A percentile compares a stretch with the other conserved stretches of the same genome.
phyloP scores from a whole-genome alignment of 1,284 basidiomycete genomes.

The Sporisorium scitamineum region DNA sequence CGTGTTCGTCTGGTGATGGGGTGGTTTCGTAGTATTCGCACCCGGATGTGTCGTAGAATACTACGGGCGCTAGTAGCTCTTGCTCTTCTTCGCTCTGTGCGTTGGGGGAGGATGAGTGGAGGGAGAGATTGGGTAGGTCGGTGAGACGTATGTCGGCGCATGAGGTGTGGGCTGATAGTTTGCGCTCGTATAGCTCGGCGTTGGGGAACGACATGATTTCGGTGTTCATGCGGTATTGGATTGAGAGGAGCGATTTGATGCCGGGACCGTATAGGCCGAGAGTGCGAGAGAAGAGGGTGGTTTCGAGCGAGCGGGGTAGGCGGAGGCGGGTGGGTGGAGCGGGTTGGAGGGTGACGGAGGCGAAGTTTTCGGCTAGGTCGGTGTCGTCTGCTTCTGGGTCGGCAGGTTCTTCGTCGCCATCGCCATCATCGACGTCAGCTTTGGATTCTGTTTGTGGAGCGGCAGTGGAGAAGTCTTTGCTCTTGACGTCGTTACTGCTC shows the following conservation, averaged over 20 bases:
- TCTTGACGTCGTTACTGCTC: neutral
- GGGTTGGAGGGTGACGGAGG: neutral
- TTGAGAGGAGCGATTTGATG: conserved; percentile 85
- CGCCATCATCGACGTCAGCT: neutral
- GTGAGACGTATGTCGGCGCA: conserved; percentile 80
- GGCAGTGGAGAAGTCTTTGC: conserved; percentile 14
- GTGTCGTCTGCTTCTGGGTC: conserved; percentile 6
- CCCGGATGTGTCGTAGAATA: conserved; percentile 84
- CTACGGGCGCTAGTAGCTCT: conserved; percentile 79
- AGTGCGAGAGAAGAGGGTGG: conserved; percentile 89
- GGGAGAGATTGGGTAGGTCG: conserved; percentile 73
- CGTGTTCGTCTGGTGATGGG: conserved; percentile 20
- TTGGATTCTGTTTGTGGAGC: conserved; percentile 11
- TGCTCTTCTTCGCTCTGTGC: conserved; percentile 73
- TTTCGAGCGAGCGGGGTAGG: conserved; percentile 82
- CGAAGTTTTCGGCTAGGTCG: conserved; percentile 8
- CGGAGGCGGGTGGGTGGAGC: conserved; percentile 68
- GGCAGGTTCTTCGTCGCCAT: conserved; percentile 7
- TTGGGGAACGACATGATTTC: conserved; percentile 90
- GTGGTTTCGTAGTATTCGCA: conserved; percentile 53
- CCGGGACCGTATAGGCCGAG: conserved; percentile 85
- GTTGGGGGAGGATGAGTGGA: conserved; percentile 67
- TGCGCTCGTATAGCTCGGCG: conserved; percentile 80
- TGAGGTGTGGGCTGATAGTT: conserved; percentile 78
- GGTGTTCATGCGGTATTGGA: conserved; percentile 80